These are phyloP conservation scores for Actinomortierella ambigua DNA, from an alignment of 371 early-diverging fungal genomes.

Conservation along the genomic window DNA sequence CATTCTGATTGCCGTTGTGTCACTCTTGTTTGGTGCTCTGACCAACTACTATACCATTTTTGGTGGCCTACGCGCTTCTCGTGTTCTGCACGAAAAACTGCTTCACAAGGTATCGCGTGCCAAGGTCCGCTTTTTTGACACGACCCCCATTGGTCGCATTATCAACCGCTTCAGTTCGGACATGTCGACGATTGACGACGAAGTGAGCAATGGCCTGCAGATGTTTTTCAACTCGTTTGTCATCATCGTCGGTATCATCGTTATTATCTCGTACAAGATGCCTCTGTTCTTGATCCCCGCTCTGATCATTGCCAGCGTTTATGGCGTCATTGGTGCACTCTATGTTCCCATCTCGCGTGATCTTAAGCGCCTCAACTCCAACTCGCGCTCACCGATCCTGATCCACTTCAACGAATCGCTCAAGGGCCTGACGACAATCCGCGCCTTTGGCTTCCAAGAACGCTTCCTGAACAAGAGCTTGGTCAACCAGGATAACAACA, in stretches of 20 bases:
- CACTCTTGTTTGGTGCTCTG: constrained; percentile 41
- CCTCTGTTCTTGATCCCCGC: constrained; percentile 64
- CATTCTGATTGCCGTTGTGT: constrained; percentile 51
- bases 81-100: constrained; percentile 50
- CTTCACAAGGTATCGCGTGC: constrained; percentile 60
- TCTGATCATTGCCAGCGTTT: constrained; percentile 47
- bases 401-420: constrained; percentile 78
- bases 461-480: constrained; percentile 51
- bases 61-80: constrained; percentile 52
- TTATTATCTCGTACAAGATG: constrained; percentile 61
- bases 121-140: constrained; percentile 82
- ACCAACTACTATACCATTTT: constrained; percentile 51
- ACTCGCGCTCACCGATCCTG: constrained; percentile 76
- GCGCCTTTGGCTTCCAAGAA: constrained; percentile 53
- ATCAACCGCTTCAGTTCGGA: constrained; percentile 82
- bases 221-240: constrained; percentile 51
- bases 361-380: constrained; percentile 80
- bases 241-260: constrained; percentile 64
- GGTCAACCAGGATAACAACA: constrained; percentile 53
- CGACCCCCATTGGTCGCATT: constrained; percentile 86
- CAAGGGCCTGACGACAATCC: constrained; percentile 44
- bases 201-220: constrained; percentile 51
- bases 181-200: constrained; percentile 56
- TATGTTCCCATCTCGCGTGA: constrained; percentile 79
- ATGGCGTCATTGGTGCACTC: constrained; percentile 56